phyloP scores from a whole-genome alignment of 2,329 filamentous ascomycete species.

The Aspergillus neotritici region DNA sequence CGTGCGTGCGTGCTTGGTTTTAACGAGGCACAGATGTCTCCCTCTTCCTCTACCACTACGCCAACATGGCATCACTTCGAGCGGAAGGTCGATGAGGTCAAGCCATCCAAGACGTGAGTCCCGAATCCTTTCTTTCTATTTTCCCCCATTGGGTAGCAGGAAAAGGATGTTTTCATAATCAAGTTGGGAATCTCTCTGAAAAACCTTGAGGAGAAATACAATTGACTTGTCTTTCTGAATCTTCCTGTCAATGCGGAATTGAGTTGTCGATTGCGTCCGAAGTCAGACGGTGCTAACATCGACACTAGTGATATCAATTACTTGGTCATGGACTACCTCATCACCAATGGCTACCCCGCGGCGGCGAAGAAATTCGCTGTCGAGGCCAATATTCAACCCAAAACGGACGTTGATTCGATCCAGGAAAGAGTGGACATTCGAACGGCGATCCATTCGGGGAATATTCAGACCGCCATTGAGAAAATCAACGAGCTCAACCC shows the following conservation, averaged over 20 bases:
- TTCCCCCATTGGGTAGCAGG: slow-evolving; percentile 65
- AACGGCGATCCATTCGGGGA: slow-evolving; percentile 75
- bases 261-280: background rate
- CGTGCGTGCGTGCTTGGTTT: slow-evolving; percentile 28
- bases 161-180: slow-evolving; percentile 53
- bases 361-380: slow-evolving; percentile 89
- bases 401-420: slow-evolving; percentile 67
- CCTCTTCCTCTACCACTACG: slow-evolving; percentile 64
- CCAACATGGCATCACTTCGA: slow-evolving; percentile 71
- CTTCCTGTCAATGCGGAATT: slow-evolving; percentile 6
- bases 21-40: slow-evolving; percentile 56
- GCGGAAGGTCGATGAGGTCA: slow-evolving; percentile 73
- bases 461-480: slow-evolving; percentile 79
- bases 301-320: slow-evolving; percentile 79
- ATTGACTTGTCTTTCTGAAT: slow-evolving; percentile 73
- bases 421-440: slow-evolving; percentile 75
- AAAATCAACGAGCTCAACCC: slow-evolving; percentile 84
- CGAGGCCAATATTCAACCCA: slow-evolving; percentile 79
- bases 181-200: slow-evolving; percentile 99
- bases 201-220: slow-evolving; percentile 76
- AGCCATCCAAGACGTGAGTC: slow-evolving; percentile 82
- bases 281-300: slow-evolving; percentile 24
- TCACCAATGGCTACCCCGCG: slow-evolving; percentile 88
- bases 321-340: slow-evolving; percentile 92
- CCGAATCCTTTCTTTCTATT: slow-evolving; percentile 3